Base-by-base conservation (phyloP, 2,329 filamentous ascomycete species). In the Knufia fluminis region DNA sequence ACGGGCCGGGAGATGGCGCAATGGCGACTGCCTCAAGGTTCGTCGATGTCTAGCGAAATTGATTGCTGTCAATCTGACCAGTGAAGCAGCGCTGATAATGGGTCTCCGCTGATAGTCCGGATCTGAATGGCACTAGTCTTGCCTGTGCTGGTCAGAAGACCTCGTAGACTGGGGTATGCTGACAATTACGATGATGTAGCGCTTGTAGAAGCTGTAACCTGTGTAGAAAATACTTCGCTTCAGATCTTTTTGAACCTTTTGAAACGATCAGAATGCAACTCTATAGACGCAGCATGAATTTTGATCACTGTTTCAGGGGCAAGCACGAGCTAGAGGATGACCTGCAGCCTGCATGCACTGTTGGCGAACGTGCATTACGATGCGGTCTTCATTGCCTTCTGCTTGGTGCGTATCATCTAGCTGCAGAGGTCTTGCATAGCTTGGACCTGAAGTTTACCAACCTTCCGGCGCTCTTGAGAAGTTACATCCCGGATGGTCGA, bases 321-420 rank as follows among this genome's bases (percentile, higher is more conserved):
- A 19, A 20, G 38, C 38, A 41, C 38, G 38, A 23, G 23, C 12
- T 14, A n/a, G 22, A 38, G 20, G 24, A 39, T 12, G 22, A 39
- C 33, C 45, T 39, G 45, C 33, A 39, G 45, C 22, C 14, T 46
- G 44, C 44, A 26, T 35, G 8, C n/a, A 20, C 14, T 7, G 22
- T 7, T 38, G 35, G 4, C 17, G 17, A 38, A 19, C 24, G 24
- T 45, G 42, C 23, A 31, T 32, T n/a, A 9, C 22, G 4, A 8
- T 17, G 42, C 42, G 33, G 22, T 3, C 10, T 45, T 12, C 28
- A 33, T 28, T 16, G 20, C 16, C 9, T 32, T 35, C 19, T 32
- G 42, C 16, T 33, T 45, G 42, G 42, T 35, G 6, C 12, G 12
- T 45, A 12, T n/a, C 17, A 3, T 23, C 19, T 45, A 45, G 42